Evolutionary conservation across 345 rosid species (phyloP).

Genomic region (Rhodamnia rubescens): DNA sequence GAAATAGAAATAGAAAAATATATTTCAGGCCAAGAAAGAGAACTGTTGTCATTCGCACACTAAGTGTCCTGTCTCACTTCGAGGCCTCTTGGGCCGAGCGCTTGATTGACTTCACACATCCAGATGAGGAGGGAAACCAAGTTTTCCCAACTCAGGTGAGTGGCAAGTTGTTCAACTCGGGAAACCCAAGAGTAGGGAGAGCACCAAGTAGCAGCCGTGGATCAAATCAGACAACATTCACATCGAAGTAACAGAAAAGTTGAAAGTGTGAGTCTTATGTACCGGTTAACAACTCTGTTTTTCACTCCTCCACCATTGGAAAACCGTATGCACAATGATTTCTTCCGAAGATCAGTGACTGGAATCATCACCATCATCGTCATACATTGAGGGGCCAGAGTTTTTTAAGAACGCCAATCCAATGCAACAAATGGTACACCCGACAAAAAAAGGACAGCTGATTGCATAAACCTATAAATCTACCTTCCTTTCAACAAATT

Average conservation of each 20-base stretch:
- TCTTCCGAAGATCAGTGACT: not conserved
- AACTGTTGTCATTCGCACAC: no score
- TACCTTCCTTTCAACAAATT: conserved; percentile 30
- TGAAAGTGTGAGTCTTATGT: not conserved
- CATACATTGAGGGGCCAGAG: not conserved
- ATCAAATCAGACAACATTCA: not conserved
- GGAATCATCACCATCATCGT: not conserved
- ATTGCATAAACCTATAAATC: not conserved
- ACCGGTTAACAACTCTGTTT: not conserved
- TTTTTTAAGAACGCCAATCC: not conserved
- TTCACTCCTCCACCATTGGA: not conserved
- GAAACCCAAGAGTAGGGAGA: not conserved
- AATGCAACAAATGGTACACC: not conserved
- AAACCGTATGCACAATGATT: not conserved
- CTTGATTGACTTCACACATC: not conserved
- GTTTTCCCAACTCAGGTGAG: not conserved
- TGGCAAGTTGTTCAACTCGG: not conserved
- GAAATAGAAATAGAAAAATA: no score
- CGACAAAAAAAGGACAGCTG: not conserved
- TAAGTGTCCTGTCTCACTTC: no score
- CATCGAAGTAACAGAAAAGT: not conserved
- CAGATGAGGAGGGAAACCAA: not conserved
- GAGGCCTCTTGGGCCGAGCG: not conserved
- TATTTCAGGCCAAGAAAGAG: no score
- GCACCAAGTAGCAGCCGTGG: not conserved